These are phyloP conservation scores for Penicillium salamii DNA, from an alignment of 495 filamentous ascomycete genomes.

Conservation along the genomic window DNA sequence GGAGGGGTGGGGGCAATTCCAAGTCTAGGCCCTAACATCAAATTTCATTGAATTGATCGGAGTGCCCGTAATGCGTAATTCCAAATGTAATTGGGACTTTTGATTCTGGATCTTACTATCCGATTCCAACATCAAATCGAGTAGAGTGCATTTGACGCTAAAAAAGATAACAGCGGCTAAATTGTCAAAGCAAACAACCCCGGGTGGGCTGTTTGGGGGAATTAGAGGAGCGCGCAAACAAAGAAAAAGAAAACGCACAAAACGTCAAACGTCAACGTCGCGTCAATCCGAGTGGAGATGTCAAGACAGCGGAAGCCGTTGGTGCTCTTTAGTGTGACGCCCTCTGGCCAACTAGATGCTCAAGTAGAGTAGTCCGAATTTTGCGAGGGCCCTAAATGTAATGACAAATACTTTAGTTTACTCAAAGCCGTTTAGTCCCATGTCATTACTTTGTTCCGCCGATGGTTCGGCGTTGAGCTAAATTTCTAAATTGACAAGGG, in stretches of 20 bases:
- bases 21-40: neutral
- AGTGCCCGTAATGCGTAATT: constrained; percentile 1
- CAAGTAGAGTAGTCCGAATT: neutral
- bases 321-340: neutral
- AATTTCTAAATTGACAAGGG: neutral
- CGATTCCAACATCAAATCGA: neutral
- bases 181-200: neutral
- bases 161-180: neutral
- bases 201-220: neutral
- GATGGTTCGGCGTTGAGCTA: neutral
- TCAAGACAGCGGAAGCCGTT: neutral
- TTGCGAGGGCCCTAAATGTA: neutral
- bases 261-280: neutral
- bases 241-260: neutral
- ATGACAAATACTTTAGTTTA: neutral
- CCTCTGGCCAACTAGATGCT: neutral
- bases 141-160: neutral
- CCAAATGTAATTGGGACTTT: constrained; percentile 1
- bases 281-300: neutral
- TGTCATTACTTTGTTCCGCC: constrained; percentile 1
- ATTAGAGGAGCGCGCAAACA: constrained; percentile 1
- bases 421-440: neutral
- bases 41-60: neutral
- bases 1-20: neutral
- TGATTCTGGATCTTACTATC: neutral